These are phyloP conservation scores for Scheffersomyces amazonensis DNA, from an alignment of 805 yeast genomes.

Conservation along the genomic window DNA sequence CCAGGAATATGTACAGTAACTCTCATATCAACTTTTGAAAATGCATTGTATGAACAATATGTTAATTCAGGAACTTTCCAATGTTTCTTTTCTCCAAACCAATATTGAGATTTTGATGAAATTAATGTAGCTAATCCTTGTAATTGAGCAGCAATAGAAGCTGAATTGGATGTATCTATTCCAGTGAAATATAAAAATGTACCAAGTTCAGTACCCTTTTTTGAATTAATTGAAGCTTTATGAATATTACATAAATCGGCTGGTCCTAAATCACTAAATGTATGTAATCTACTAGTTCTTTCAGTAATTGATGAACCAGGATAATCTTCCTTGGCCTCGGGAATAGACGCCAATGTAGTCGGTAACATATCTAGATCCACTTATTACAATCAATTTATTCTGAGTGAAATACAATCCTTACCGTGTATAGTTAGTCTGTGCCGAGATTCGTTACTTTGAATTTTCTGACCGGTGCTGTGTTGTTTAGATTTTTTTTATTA, in stretches of 20 bases:
- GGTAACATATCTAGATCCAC: conserved; percentile 28
- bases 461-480: too few species aligned
- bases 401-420: too few species aligned
- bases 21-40: conserved; percentile 64
- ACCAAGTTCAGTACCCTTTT: conserved; percentile 51
- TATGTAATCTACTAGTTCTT: conserved; percentile 56
- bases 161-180: conserved; percentile 69
- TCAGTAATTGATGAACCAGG: conserved; percentile 61
- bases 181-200: conserved; percentile 76
- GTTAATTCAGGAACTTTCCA: conserved; percentile 73
- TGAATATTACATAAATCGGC: conserved; percentile 59
- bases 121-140: conserved; percentile 67
- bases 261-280: conserved; percentile 69
- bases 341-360: conserved; percentile 35
- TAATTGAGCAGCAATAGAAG: conserved; percentile 73
- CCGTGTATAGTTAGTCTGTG: too few species aligned
- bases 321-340: conserved; percentile 51
- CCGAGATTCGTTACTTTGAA: too few species aligned
- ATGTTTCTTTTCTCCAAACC: conserved; percentile 75
- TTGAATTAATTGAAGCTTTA: conserved; percentile 38
- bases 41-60: conserved; percentile 61
- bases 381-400: too few species aligned
- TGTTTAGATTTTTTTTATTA: too few species aligned
- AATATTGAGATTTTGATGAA: conserved; percentile 56
- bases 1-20: conserved; percentile 79